These are phyloP conservation scores for Volvox carteri DNA, from an alignment of 163 green algal species.

Conservation along the genomic window DNA sequence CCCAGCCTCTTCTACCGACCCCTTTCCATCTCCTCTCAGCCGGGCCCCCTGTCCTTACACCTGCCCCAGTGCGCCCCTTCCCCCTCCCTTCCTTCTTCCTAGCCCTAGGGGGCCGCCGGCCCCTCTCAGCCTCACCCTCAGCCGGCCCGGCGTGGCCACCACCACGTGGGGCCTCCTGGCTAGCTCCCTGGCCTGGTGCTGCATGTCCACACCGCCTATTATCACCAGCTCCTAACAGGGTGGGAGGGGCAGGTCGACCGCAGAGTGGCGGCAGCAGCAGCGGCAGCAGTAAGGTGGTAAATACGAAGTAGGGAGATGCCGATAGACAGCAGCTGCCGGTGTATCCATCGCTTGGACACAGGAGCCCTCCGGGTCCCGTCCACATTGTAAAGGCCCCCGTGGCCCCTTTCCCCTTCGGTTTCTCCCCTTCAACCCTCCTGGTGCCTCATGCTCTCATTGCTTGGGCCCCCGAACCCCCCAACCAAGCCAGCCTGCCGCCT, in stretches of 20 bases:
- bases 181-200: slow-evolving; percentile 84
- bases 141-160: slow-evolving; percentile 90
- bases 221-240: slow-evolving; percentile 84
- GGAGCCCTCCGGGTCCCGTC: no score
- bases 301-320: no score
- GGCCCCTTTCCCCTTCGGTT: no score
- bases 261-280: slow-evolving; percentile 37
- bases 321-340: no score
- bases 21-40: background rate
- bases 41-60: background rate
- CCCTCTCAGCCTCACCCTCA: slow-evolving; percentile 62
- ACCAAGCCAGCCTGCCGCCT: no score
- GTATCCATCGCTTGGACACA: no score
- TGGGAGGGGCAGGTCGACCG: background rate
- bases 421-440: no score
- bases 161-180: slow-evolving; percentile 88
- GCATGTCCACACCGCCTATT: slow-evolving; percentile 91
- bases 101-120: no score
- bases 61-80: background rate
- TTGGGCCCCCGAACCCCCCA: no score
- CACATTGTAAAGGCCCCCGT: no score
- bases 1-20: no score
- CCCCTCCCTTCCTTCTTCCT: background rate
- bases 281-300: background rate
- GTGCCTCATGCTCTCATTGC: no score